Conservation (phyloP, 2,329 filamentous ascomycete genomes). For the Rutstroemia sp. region DNA sequence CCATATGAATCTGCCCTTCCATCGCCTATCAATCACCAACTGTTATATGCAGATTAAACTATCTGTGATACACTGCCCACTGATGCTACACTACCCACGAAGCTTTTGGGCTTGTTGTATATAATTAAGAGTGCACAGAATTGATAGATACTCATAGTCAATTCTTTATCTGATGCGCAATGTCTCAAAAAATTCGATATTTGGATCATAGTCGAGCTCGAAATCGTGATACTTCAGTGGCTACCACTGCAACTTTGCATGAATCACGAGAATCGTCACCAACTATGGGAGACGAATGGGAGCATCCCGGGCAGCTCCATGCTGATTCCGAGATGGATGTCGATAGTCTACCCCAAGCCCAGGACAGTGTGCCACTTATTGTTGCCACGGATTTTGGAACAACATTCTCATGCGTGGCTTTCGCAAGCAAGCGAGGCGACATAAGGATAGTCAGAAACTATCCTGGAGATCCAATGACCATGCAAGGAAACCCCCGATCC, state of each 20-base stretch:
- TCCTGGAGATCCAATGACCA: constrained; percentile 9
- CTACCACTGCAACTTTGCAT: neutral
- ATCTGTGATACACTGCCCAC: too few relatives aligned
- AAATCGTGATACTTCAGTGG: too few relatives aligned
- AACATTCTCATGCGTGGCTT: constrained; percentile 15
- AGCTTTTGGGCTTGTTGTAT: too few relatives aligned
- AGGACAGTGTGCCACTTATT: constrained; percentile 5
- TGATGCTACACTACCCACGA: too few relatives aligned
- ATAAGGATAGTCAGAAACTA: constrained; percentile 11
- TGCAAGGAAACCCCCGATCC: neutral
- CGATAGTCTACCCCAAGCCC: neutral
- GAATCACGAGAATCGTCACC: neutral
- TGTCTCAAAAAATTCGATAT: too few relatives aligned
- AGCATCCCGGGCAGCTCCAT: neutral
- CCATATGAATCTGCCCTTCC: neutral
- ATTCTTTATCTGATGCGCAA: too few relatives aligned
- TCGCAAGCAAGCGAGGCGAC: neutral
- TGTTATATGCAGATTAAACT: too few relatives aligned
- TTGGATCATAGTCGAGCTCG: too few relatives aligned
- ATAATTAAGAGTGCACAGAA: too few relatives aligned
- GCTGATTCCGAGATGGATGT: neutral
- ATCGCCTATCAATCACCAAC: neutral
- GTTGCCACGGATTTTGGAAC: constrained; percentile 16
- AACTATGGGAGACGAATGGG: neutral
- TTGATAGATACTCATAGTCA: too few relatives aligned